Evolutionary conservation across 345 rosid species (phyloP), one percentile per base, ranked within the genome.

Genomic region (Dipteronia sinensis): DNA sequence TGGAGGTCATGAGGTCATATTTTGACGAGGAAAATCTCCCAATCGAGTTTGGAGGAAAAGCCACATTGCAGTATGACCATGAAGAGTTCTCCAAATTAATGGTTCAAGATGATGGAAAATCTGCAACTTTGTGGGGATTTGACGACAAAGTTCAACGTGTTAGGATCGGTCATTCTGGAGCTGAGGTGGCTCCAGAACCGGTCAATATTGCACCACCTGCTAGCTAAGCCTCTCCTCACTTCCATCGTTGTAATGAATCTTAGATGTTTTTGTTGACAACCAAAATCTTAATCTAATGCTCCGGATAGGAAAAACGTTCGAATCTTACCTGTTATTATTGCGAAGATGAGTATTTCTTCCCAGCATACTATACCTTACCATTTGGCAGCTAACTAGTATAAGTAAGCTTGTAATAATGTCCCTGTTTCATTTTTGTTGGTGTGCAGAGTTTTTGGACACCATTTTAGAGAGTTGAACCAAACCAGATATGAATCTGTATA

Each of bases 11-110:
- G 98, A 87, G 83, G 9, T 81, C 90, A 6, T 88, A 83, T 73
- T 94, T 94, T 11, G 97, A 94, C 3, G 90, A 94, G 80, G 90
- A 87, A 66, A 96, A 93, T 80, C 95, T 96, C 22, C 95, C 98
- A 44, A 84, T 89, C 0, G 97, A 89, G 63, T 88, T 96, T n/a
- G 98, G 98, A 81, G 99, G 98, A 34, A 85, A 85, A 76, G 91
- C 94, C 62, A 79, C 76, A n/a, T 84, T 92, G 82, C 79, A 84
- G 79, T 96, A 94, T 80, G 90, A 94, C 78, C 90, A 90, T 81
- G 95, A 91, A 84, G 97, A 92, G 76, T 92, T 93, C 86, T 91
- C 97, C 58, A 91, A 82, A 80, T 77, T 86, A 40, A 94, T 96
- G 98, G 42, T 51, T 53, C 89, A 86, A 83, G 98, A 94, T 71